Evolutionary conservation across 306 rosid species (phyloP), one percentile per base, ranked within the genome.

Genomic region (Acacia acuminata): DNA sequence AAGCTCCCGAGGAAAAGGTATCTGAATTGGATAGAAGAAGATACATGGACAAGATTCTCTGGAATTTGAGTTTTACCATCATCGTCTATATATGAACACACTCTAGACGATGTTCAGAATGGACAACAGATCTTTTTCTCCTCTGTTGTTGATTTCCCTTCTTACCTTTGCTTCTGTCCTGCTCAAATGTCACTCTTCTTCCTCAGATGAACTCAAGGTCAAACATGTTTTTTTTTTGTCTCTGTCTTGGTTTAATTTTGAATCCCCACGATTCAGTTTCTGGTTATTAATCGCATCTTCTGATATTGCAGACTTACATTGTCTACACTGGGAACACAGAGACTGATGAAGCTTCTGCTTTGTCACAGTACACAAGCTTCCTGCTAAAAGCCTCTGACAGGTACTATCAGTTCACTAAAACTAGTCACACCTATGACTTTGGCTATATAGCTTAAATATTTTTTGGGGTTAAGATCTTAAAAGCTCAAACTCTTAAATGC

Each of bases 291-390:
- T 43, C 7, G 32, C 22, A 20, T 65, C 32, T 53, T 72, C 17
- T 64, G 70, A 36, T 64, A 56, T 42, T 66, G 81, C 87, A 89
- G 93, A 77, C 82, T 2, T 89, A 85, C 71, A 87, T 89, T 73
- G 90, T 87, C 20, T 87, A 89, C 16, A 82, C 85, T 34, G 88
- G 93, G 43, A 76, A 47, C 17, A 81, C 13, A 55, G 34, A 45
- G 30, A 44, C 19, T 10, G 85, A 75, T 67, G 83, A 82, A 34
- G 76, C 51, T 56, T 73, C 77, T 8, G 40, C 81, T 3, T 53
- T 79, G 79, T 25, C 83, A 17, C 76, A 79, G 27, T 81, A 84
- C 74, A 64, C 71, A 58, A 84, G 73, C 67, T 68, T 89, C 55
- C 24, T 89, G 10, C 82, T 70, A 47, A 75, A 89, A 77, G 82